Conservation (phyloP, 2,329 filamentous ascomycete species). For the Microsporum ferrugineum region DNA sequence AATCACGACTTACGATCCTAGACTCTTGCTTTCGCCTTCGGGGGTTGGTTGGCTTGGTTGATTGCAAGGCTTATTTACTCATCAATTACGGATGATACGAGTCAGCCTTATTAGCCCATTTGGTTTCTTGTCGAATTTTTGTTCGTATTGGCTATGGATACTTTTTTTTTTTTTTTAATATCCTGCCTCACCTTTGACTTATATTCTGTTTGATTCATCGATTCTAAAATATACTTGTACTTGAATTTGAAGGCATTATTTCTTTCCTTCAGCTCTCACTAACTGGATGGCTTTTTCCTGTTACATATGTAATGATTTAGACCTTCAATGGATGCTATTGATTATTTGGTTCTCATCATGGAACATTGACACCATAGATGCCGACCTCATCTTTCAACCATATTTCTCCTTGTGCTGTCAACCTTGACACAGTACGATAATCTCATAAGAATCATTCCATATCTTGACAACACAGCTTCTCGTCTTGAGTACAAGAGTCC, state of each 20-base stretch:
- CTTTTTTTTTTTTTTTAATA: neutral
- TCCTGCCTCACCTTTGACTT: neutral
- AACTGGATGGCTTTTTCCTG: neutral
- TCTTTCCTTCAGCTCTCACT: neutral
- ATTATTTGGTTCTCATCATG: neutral
- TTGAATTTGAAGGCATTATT: neutral
- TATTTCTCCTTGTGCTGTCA: no score
- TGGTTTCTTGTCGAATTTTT: neutral
- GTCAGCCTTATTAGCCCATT: neutral
- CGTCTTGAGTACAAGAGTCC: no score
- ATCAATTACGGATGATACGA: neutral
- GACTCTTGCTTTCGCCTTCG: neutral
- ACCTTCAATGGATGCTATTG: neutral
- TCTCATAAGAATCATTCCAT: no score
- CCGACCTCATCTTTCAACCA: no score
- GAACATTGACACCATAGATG: no score
- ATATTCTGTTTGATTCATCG: neutral
- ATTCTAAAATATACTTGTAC: neutral
- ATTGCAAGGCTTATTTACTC: neutral
- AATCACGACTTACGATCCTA: constrained; percentile 1
- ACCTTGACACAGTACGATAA: no score
- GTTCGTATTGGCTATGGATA: neutral
- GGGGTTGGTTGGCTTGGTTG: neutral
- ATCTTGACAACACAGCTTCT: no score
- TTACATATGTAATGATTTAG: neutral